These are phyloP conservation scores for Debaryomycetaceae sp. DNA, from an alignment of 1,139 yeast species.

Conservation along the genomic window DNA sequence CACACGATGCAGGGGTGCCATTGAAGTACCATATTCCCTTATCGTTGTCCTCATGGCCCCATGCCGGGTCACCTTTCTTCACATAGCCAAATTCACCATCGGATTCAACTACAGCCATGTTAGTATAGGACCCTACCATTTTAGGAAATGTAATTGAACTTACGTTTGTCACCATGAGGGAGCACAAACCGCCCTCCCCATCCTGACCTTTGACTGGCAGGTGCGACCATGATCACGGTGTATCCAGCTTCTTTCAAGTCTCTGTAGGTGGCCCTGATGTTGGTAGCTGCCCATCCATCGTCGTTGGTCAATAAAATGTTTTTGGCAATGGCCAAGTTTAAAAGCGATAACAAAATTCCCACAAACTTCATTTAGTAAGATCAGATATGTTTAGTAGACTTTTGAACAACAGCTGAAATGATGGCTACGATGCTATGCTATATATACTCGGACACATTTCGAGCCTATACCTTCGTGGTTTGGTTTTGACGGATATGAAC, in stretches of 20 bases:
- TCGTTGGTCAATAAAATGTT: slow-evolving; percentile 57
- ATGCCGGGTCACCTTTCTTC: slow-evolving; percentile 41
- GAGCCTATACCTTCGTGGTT: too few species aligned
- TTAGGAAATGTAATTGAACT: neutral
- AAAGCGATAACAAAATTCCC: neutral
- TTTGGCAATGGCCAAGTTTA: slow-evolving; percentile 17
- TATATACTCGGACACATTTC: too few species aligned
- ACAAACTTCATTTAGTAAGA: neutral
- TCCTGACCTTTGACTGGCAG: slow-evolving; percentile 58
- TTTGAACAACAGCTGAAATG: too few species aligned
- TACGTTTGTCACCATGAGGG: slow-evolving; percentile 19
- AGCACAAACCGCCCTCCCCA: slow-evolving; percentile 52
- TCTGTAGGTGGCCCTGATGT: slow-evolving; percentile 57
- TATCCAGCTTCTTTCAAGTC: slow-evolving; percentile 54
- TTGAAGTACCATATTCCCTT: slow-evolving; percentile 47
- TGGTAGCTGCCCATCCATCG: slow-evolving; percentile 58
- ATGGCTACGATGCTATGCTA: too few species aligned
- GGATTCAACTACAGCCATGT: slow-evolving; percentile 10
- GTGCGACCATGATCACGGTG: slow-evolving; percentile 53
- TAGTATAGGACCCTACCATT: neutral
- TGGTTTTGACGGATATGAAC: neutral
- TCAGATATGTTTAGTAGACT: too few species aligned
- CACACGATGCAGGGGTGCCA: slow-evolving; percentile 46
- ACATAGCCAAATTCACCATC: slow-evolving; percentile 43
- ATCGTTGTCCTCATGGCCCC: slow-evolving; percentile 45